Percentiles rank a stretch among this genome's conserved stretches.
Conservation (phyloP, 768 basidiomycete species). For the Trametes villosa region DNA sequence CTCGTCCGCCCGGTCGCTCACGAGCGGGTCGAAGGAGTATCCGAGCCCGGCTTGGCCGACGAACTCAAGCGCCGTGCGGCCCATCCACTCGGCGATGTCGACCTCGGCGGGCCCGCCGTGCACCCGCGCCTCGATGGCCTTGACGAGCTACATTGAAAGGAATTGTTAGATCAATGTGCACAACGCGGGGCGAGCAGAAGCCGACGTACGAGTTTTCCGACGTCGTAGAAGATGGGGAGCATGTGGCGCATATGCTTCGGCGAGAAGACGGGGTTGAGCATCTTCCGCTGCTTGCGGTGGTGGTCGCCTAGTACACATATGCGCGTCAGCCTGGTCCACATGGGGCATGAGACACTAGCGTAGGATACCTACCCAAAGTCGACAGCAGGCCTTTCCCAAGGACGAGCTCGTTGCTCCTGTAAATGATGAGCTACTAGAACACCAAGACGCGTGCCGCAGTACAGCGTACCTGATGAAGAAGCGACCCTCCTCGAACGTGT, state of each 20-base stretch:
- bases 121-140: not conserved
- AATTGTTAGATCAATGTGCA: not conserved
- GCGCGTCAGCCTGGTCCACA: too few relatives aligned
- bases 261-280: constrained; percentile 26
- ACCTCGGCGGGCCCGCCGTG: constrained; percentile 11
- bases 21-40: constrained; percentile 25
- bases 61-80: constrained; percentile 48
- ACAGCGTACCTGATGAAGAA: constrained; percentile 19
- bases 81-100: constrained; percentile 36
- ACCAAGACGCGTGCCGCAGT: too few relatives aligned
- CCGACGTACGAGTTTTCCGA: constrained; percentile 14
- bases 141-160: too few relatives aligned
- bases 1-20: not conserved
- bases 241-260: constrained; percentile 25
- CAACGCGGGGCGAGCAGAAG: not conserved
- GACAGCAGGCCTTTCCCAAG: constrained; percentile 2
- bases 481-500: constrained; percentile 21
- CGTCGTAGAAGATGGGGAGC: constrained; percentile 23
- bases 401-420: constrained; percentile 2
- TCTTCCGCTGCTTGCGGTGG: constrained; percentile 26
- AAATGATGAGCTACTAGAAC: not conserved
- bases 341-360: not conserved
- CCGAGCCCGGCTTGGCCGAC: constrained; percentile 30
- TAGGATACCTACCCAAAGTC: not conserved
- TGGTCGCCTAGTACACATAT: constrained; percentile 13